These are phyloP conservation scores for Thymus mandschuricus DNA, from an alignment of 257 asterid genomes.

Conservation along the genomic window DNA sequence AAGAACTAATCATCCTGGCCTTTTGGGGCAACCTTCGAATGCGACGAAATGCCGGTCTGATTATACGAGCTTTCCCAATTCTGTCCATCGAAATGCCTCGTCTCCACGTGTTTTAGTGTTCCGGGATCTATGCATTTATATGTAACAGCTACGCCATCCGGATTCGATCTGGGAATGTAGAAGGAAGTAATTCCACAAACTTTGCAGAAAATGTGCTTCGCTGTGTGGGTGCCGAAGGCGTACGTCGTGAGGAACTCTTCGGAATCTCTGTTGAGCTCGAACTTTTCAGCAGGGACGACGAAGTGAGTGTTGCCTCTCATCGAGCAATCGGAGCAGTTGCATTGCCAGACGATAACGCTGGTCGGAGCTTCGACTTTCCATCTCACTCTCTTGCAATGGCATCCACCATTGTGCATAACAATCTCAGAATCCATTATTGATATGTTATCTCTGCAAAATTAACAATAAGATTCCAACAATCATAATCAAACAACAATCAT, in stretches of 20 bases:
- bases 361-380: constrained; percentile 71
- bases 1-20: constrained; percentile 31
- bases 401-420: constrained; percentile 75
- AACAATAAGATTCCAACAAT: neutral
- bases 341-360: constrained; percentile 69
- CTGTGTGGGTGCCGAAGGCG: constrained; percentile 80
- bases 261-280: constrained; percentile 72
- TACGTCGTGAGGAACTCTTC: constrained; percentile 68
- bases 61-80: constrained; percentile 69
- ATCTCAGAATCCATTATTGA: constrained; percentile 46
- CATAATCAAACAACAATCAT: too few species aligned
- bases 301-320: constrained; percentile 84
- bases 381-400: constrained; percentile 76
- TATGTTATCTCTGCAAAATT: constrained; percentile 16
- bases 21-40: constrained; percentile 41
- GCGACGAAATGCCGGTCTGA: constrained; percentile 49
- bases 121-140: constrained; percentile 71
- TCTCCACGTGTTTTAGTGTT: constrained; percentile 67
- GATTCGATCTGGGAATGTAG: constrained; percentile 81
- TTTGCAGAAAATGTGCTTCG: constrained; percentile 84
- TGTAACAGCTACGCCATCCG: constrained; percentile 70
- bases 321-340: constrained; percentile 81
- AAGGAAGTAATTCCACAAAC: constrained; percentile 89
- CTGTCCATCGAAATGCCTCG: constrained; percentile 61
- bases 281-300: constrained; percentile 66